phyloP scores from a whole-genome alignment of 129 eudicot genomes.

The Saposhnikovia divaricata region DNA sequence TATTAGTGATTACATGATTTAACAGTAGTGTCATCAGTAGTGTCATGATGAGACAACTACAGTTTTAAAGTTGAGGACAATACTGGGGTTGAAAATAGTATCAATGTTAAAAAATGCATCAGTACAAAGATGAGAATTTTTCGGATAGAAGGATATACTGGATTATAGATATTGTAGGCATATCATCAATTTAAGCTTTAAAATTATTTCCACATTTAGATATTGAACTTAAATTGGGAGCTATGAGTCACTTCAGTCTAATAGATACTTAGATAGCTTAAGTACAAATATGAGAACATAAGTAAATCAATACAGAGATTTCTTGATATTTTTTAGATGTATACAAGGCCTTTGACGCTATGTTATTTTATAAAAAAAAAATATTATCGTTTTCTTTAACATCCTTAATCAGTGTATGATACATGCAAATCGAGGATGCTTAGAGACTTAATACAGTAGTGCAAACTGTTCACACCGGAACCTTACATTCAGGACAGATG shows the following conservation, averaged over 20 bases:
- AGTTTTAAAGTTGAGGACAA: not conserved
- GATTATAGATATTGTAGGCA: not conserved
- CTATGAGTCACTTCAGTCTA: not conserved
- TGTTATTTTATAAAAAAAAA: not conserved
- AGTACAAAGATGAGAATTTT: not conserved
- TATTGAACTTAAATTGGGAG: not conserved
- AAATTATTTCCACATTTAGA: not conserved
- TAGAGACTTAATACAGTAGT: not conserved
- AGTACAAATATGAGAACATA: not conserved
- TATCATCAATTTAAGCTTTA: not conserved
- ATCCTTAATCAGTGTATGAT: not conserved
- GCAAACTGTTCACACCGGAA: not conserved
- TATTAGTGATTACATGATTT: not conserved
- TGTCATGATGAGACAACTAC: too few species aligned
- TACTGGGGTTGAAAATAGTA: not conserved
- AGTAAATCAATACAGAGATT: not conserved
- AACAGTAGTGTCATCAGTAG: too few species aligned
- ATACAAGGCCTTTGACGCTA: not conserved
- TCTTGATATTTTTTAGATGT: not conserved
- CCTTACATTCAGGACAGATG: constrained; percentile 72
- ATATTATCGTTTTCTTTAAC: not conserved
- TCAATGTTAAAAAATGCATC: not conserved
- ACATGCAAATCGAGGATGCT: not conserved
- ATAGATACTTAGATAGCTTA: not conserved
- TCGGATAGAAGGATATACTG: not conserved